These are phyloP conservation scores for Starmerella potacharoeniae DNA, from an alignment of 805 yeast genomes.

Conservation along the genomic window DNA sequence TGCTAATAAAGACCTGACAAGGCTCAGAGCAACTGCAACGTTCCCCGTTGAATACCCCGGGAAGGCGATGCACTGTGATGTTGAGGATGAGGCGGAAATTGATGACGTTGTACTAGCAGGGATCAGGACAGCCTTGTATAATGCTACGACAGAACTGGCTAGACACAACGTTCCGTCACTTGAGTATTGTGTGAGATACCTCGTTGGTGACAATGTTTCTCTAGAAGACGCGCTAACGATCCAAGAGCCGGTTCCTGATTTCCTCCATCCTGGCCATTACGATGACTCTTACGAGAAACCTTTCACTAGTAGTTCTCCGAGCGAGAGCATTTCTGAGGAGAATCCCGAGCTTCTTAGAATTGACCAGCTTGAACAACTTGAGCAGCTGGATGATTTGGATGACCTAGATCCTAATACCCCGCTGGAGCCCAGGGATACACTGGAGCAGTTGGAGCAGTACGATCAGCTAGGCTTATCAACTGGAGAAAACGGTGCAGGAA, in stretches of 20 bases:
- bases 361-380: slow-evolving; percentile 4
- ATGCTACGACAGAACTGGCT: slow-evolving; percentile 47
- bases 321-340: not conserved
- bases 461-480: not conserved
- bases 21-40: slow-evolving; percentile 55
- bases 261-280: slow-evolving; percentile 7
- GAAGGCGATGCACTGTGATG: slow-evolving; percentile 40
- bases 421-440: slow-evolving; percentile 21
- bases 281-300: not conserved
- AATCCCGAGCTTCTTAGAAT: not conserved
- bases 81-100: not conserved
- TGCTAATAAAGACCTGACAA: slow-evolving; percentile 39
- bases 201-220: slow-evolving; percentile 51
- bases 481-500: not conserved
- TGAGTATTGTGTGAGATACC: slow-evolving; percentile 63
- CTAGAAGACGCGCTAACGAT: slow-evolving; percentile 16
- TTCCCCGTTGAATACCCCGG: slow-evolving; percentile 69
- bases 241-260: slow-evolving; percentile 21
- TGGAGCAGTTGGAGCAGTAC: not conserved
- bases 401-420: slow-evolving; percentile 16
- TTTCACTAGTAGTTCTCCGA: not conserved
- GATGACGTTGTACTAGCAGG: slow-evolving; percentile 35
- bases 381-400: slow-evolving; percentile 5
- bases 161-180: slow-evolving; percentile 54
- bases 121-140: slow-evolving; percentile 41